Evolutionary conservation across 2,329 filamentous ascomycete species (phyloP).

Genomic region (Fusarium robinianum): DNA sequence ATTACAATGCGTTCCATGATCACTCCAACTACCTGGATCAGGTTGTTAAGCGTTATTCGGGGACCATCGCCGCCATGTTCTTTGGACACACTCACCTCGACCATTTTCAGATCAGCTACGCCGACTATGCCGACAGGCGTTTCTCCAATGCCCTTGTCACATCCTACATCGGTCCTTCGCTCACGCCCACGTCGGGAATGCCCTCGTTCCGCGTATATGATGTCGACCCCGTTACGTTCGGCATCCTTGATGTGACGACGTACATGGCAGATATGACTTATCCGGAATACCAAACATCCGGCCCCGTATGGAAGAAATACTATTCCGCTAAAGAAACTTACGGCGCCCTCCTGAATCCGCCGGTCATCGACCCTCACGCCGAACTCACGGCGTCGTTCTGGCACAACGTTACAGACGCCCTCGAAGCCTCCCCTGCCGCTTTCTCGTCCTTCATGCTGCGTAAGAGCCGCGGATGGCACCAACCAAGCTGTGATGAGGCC

Average conservation of each 20-base stretch:
- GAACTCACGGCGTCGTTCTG: conserved; percentile 62
- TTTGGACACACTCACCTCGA: conserved; percentile 63
- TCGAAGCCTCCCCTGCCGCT: conserved; percentile 48
- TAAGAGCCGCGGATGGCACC: conserved; percentile 52
- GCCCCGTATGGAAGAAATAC: conserved; percentile 58
- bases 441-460: conserved; percentile 54
- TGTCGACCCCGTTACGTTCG: conserved; percentile 61
- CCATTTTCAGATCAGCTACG: conserved; percentile 60
- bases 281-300: conserved; percentile 47
- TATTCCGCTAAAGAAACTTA: conserved; percentile 62
- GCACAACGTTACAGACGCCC: conserved; percentile 58
- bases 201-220: conserved; percentile 63
- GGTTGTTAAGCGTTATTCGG: conserved; percentile 57
- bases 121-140: conserved; percentile 48
- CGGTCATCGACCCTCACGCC: conserved; percentile 42
- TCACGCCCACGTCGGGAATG: conserved; percentile 59
- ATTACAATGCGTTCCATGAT: conserved; percentile 56
- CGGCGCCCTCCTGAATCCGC: conserved; percentile 50
- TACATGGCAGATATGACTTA: conserved; percentile 59
- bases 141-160: conserved; percentile 51
- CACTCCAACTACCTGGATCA: conserved; percentile 57
- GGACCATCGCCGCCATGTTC: conserved; percentile 60
- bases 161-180: conserved; percentile 59
- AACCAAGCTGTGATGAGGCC: conserved; percentile 46
- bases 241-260: conserved; percentile 56